Conservation (phyloP, 768 basidiomycete species). For the Nevesoporus exiguus region DNA sequence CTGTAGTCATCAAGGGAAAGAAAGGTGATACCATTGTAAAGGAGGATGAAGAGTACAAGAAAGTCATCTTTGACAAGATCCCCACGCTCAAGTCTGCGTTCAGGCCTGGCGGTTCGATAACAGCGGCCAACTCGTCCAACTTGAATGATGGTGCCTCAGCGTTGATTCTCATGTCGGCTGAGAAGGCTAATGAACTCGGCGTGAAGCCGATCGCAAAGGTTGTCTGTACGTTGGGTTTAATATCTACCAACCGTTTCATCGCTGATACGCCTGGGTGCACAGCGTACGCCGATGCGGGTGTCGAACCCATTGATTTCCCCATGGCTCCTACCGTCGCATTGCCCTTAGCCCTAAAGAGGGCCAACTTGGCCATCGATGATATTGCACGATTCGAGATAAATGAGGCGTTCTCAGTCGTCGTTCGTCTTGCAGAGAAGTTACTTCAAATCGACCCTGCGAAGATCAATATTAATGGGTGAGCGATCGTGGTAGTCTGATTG, state of each 20-base stretch:
- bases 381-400: conserved; percentile 95
- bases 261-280: conserved; percentile 3
- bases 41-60: conserved; percentile 99
- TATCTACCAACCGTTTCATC: neutral
- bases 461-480: conserved; percentile 86
- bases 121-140: conserved; percentile 93
- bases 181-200: conserved; percentile 88
- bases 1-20: conserved; percentile 88
- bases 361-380: conserved; percentile 77
- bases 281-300: conserved; percentile 97
- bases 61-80: conserved; percentile 92
- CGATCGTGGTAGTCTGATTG: conserved; percentile 10
- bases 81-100: conserved; percentile 86
- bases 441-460: conserved; percentile 81
- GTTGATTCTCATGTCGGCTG: conserved; percentile 89
- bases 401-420: conserved; percentile 96
- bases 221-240: conserved; percentile 60
- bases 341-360: conserved; percentile 82
- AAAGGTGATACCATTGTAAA: conserved; percentile 87
- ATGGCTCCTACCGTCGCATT: conserved; percentile 89
- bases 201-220: conserved; percentile 92
- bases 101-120: conserved; percentile 85
- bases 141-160: conserved; percentile 97
- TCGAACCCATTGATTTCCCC: conserved; percentile 97
- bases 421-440: conserved; percentile 85